These are phyloP conservation scores for Phytophthora boehmeriae DNA, from an alignment of 352 stramenopile species.

Conservation along the genomic window DNA sequence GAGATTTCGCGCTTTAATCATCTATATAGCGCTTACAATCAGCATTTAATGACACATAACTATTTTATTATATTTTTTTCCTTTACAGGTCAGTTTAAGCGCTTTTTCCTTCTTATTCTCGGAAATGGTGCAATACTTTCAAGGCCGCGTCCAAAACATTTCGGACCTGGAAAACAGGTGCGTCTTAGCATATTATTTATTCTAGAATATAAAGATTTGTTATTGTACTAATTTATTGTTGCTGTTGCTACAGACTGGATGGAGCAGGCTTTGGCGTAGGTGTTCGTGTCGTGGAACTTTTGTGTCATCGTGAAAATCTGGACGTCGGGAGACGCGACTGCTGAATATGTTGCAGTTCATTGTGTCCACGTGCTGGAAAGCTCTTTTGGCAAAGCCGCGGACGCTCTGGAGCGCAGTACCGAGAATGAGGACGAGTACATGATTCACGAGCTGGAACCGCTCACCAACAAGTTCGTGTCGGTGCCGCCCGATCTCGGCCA, in stretches of 20 bases:
- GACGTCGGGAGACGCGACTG: slow-evolving; percentile 81
- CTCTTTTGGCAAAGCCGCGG: slow-evolving; percentile 95
- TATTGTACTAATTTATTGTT: background rate
- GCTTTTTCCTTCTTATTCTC: slow-evolving; percentile 98
- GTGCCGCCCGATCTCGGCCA: slow-evolving; percentile 95
- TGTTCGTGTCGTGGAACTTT: slow-evolving; percentile 94
- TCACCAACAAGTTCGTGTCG: slow-evolving; percentile 97
- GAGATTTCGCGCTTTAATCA: no score
- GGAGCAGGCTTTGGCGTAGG: slow-evolving; percentile 95
- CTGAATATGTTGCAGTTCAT: slow-evolving; percentile 94
- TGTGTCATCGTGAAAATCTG: slow-evolving; percentile 88
- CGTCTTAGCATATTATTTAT: slow-evolving; percentile 2
- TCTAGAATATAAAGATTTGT: no score
- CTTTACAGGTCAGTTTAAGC: slow-evolving; percentile 87
- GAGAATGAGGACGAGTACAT: slow-evolving; percentile 99
- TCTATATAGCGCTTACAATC: background rate
- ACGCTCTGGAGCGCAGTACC: slow-evolving; percentile 96
- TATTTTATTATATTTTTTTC: background rate
- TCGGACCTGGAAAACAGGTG: slow-evolving; percentile 94
- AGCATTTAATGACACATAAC: background rate
- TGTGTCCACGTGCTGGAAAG: slow-evolving; percentile 94
- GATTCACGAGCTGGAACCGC: slow-evolving; percentile 94
- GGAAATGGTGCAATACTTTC: slow-evolving; percentile 98
- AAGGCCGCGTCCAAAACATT: slow-evolving; percentile 95
- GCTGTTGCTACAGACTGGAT: slow-evolving; percentile 74